Conservation (phyloP, 495 filamentous ascomycete genomes). For the Podospora fimiseda region DNA sequence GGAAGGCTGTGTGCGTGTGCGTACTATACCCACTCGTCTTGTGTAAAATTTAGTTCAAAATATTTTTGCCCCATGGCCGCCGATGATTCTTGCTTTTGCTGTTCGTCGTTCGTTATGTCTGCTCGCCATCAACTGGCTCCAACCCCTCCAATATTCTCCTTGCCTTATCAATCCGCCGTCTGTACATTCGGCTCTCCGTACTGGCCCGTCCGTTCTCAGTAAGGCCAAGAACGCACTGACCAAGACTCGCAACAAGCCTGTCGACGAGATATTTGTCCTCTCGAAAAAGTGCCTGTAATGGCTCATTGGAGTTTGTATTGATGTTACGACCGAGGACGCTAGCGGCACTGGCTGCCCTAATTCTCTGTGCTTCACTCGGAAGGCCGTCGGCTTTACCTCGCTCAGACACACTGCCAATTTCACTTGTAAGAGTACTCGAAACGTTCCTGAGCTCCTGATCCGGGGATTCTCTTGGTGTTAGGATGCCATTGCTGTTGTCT, state of each 20-base stretch:
- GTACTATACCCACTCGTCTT: background rate
- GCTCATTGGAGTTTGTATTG: slow-evolving; percentile 14
- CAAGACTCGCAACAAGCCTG: slow-evolving; percentile 64
- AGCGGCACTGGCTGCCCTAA: background rate
- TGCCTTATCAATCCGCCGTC: slow-evolving; percentile 67
- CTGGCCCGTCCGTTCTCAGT: slow-evolving; percentile 54
- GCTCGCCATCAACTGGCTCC: slow-evolving; percentile 15
- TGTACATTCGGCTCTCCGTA: slow-evolving; percentile 55
- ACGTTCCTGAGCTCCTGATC: slow-evolving; percentile 32
- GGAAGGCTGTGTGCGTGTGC: background rate
- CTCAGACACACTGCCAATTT: slow-evolving; percentile 29
- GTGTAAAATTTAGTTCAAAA: too few species aligned
- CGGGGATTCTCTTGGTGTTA: slow-evolving; percentile 29
- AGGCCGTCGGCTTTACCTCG: slow-evolving; percentile 13
- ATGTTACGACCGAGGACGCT: background rate
- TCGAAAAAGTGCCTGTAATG: slow-evolving; percentile 49
- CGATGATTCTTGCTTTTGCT: background rate
- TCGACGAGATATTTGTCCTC: slow-evolving; percentile 74
- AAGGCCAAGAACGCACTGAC: slow-evolving; percentile 61
- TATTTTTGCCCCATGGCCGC: too few species aligned
- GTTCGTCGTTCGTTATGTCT: background rate
- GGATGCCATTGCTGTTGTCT: slow-evolving; percentile 30
- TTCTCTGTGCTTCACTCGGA: slow-evolving; percentile 10
- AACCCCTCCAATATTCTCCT: slow-evolving; percentile 62
- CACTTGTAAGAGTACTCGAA: slow-evolving; percentile 34